Conservation (phyloP, 352 stramenopile genomes). For the Thalassiosira hispida region DNA sequence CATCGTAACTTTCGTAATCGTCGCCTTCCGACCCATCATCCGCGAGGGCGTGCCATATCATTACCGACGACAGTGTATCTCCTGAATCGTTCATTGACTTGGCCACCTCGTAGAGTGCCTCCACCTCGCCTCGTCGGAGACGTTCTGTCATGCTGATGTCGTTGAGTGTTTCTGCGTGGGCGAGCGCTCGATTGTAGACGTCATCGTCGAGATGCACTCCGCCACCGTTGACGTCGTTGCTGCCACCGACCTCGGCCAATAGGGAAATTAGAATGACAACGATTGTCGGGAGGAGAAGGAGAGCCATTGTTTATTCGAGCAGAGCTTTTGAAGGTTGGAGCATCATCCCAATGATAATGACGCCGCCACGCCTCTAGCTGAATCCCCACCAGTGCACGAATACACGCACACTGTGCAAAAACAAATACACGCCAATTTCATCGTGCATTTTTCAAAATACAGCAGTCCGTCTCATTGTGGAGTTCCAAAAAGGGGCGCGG, state of each 20-base stretch:
- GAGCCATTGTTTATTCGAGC: background rate
- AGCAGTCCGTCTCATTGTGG: too few species aligned
- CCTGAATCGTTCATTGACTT: slow-evolving; percentile 33
- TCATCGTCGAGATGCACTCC: slow-evolving; percentile 3
- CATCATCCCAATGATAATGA: too few species aligned
- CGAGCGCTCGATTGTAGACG: slow-evolving; percentile 30
- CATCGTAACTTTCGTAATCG: slow-evolving; percentile 1
- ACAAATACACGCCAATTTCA: too few species aligned
- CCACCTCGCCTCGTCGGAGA: slow-evolving; percentile 29
- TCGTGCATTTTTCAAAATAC: too few species aligned
- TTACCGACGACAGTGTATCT: slow-evolving; percentile 44
- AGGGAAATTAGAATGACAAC: too few species aligned
- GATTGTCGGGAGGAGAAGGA: background rate
- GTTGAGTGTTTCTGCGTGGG: slow-evolving; percentile 30
- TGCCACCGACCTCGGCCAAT: too few species aligned
- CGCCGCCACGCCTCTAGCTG: too few species aligned
- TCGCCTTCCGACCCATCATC: slow-evolving; percentile 32
- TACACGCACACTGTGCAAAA: too few species aligned
- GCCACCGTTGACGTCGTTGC: background rate
- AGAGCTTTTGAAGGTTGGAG: too few species aligned
- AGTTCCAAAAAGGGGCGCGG: too few species aligned
- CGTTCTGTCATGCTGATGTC: slow-evolving; percentile 20
- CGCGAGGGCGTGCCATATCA: slow-evolving; percentile 51
- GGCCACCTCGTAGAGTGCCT: slow-evolving; percentile 47
- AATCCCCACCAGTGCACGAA: too few species aligned